A percentile compares a stretch with the other conserved stretches of the same genome.
These are phyloP conservation scores for Exophiala alcalophila DNA, from an alignment of 2,329 filamentous ascomycete species.

Conservation along the genomic window DNA sequence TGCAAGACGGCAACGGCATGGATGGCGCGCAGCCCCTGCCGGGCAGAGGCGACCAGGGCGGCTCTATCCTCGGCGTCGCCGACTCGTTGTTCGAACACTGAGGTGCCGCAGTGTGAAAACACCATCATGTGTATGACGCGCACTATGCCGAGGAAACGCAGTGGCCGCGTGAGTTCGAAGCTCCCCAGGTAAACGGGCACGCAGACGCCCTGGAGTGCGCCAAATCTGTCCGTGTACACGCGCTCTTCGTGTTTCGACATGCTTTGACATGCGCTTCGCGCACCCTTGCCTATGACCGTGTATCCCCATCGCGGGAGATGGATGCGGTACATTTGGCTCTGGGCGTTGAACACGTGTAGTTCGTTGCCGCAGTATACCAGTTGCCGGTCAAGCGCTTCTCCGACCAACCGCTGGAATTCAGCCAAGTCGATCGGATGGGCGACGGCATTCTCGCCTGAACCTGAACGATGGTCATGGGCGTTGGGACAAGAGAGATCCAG, in stretches of 20 bases:
- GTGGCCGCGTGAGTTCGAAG: slow-evolving; percentile 23
- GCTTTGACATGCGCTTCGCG: slow-evolving; percentile 23
- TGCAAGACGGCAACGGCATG: no score
- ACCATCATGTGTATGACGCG: slow-evolving; percentile 5
- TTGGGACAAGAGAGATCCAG: slow-evolving; percentile 44
- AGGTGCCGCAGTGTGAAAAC: neutral
- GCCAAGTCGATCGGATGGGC: slow-evolving; percentile 28
- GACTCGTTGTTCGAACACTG: neutral
- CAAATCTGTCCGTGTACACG: slow-evolving; percentile 31
- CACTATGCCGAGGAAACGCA: neutral
- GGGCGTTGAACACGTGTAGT: slow-evolving; percentile 31
- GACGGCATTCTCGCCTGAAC: no score
- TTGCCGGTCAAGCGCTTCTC: slow-evolving; percentile 9
- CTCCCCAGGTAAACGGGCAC: slow-evolving; percentile 32
- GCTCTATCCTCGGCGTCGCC: no score
- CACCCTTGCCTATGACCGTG: slow-evolving; percentile 34
- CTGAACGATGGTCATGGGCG: slow-evolving; percentile 34
- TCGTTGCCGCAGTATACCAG: slow-evolving; percentile 26
- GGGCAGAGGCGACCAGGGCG: neutral
- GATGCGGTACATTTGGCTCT: slow-evolving; percentile 33
- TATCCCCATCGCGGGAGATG: slow-evolving; percentile 33
- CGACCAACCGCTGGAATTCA: slow-evolving; percentile 23
- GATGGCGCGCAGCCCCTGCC: neutral
- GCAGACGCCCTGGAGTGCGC: slow-evolving; percentile 29
- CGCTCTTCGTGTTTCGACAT: slow-evolving; percentile 28